A percentile compares a stretch with the other conserved stretches of the same genome.
These are phyloP conservation scores for Fusarium chaquense DNA, from an alignment of 2,329 filamentous ascomycete species.

Conservation along the genomic window DNA sequence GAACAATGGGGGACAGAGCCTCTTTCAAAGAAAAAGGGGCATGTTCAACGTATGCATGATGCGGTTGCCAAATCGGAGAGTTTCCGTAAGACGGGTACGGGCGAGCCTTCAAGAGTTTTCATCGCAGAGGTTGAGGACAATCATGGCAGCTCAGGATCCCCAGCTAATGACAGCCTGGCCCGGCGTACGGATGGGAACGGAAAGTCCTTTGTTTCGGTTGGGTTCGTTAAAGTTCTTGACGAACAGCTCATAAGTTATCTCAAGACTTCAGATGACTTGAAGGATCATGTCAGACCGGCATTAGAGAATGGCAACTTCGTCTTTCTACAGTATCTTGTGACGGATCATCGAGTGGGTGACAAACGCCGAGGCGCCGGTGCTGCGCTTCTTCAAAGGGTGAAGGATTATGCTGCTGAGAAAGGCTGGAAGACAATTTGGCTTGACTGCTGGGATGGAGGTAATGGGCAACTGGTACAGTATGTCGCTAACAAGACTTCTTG, in stretches of 20 bases:
- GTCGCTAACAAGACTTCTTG: background rate
- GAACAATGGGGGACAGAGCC: conserved; percentile 48
- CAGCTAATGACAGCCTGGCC: conserved; percentile 17
- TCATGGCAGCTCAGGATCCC: conserved; percentile 10
- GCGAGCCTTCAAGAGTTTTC: conserved; percentile 46
- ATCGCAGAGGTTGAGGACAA: conserved; percentile 46
- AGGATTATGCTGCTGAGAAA: conserved; percentile 32
- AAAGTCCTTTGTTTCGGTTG: conserved; percentile 29
- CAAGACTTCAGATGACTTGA: conserved; percentile 20
- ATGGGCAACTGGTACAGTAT: conserved; percentile 40
- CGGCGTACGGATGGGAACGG: conserved; percentile 33
- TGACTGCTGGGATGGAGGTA: conserved; percentile 47
- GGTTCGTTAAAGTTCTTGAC: conserved; percentile 23
- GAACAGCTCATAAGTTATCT: conserved; percentile 27
- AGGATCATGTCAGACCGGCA: conserved; percentile 23
- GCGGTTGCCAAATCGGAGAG: conserved; percentile 42
- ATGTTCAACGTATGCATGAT: conserved; percentile 38
- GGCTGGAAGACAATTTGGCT: conserved; percentile 43
- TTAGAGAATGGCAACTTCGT: conserved; percentile 29
- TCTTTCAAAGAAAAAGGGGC: conserved; percentile 44
- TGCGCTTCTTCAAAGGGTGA: conserved; percentile 33
- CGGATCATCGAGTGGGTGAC: conserved; percentile 26
- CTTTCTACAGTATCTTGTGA: conserved; percentile 32
- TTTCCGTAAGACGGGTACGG: conserved; percentile 40
- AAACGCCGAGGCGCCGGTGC: conserved; percentile 30